Evolutionary conservation across 495 filamentous ascomycete species (phyloP), one percentile per base, ranked within the genome.

Genomic region (Neurospora intermedia): DNA sequence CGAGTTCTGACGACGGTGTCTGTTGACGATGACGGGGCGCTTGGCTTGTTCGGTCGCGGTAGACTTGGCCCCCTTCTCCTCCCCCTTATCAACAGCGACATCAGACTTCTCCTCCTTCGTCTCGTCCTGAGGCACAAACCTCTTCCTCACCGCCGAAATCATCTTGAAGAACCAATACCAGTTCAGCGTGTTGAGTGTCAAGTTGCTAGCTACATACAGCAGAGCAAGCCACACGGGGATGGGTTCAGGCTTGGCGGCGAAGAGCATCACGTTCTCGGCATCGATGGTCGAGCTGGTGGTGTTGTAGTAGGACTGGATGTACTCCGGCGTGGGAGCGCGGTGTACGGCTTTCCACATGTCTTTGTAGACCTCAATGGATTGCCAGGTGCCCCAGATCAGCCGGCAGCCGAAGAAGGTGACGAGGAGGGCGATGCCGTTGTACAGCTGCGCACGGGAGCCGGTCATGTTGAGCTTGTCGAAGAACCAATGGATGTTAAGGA

Each of bases 401-500:
- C 96, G 93, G 81, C 93, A 96, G 81, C 81, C 87, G 85, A 97
- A 96, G 85, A 99, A 99, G 69, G 88, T 90, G 62, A 78, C 73
- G 66, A 93, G 84, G 20, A 94, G 87, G 73, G 87, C 75, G 80
- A 95, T 89, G 77, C 94, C 94, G 81, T 98, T 98, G 82, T 94
- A 92, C 77, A 95, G 90, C 82, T 98, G 94, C 4, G 79, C 77
- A 18, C 77, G 85, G 74, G 92, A 92, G 70, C 96, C 96, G 31
- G 96, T 99, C 87, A 97, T 91, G 80, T 92, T 89, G 77, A 98
- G 86, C 84, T 99, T 99, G 85, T 99, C 96, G 79, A 92, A 94
- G 88, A 99, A 98, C 96, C 96, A 99, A 87, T 99, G 96, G 83
- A 98, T 92, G 81, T 97, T 96, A 78, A 96, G 90, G 84, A 97